These are phyloP conservation scores for Mortierella sp. DNA, from an alignment of 371 early-diverging fungal species.

Conservation along the genomic window DNA sequence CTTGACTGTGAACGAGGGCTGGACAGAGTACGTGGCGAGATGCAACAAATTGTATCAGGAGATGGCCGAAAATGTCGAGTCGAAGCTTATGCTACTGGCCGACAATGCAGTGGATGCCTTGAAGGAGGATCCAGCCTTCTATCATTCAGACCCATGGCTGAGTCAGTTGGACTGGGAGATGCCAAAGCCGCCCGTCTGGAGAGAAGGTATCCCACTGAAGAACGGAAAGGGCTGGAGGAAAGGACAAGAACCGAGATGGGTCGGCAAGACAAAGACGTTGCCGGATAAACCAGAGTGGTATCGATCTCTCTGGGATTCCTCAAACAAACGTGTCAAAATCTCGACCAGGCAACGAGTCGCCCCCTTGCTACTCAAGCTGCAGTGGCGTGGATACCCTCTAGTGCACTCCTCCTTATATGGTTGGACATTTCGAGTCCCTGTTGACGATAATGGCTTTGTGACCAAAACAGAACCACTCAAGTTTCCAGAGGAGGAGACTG, in stretches of 20 bases:
- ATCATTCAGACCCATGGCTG: constrained; percentile 84
- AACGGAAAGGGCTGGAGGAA: constrained; percentile 58
- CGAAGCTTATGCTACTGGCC: constrained; percentile 72
- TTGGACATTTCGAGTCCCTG: constrained; percentile 87
- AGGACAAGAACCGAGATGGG: constrained; percentile 59
- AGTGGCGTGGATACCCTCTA: constrained; percentile 89
- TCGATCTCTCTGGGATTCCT: constrained; percentile 78
- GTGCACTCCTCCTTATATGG: constrained; percentile 73
- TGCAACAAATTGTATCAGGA: constrained; percentile 70
- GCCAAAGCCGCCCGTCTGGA: constrained; percentile 59
- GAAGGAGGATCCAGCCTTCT: constrained; percentile 44
- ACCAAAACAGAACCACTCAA: constrained; percentile 26
- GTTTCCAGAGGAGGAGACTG: constrained; percentile 33
- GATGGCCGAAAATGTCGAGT: constrained; percentile 66
- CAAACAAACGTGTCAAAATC: constrained; percentile 66
- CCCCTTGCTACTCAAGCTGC: constrained; percentile 85
- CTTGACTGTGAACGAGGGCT: constrained; percentile 82
- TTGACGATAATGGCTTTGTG: constrained; percentile 25
- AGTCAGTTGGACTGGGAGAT: constrained; percentile 86
- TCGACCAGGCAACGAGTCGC: constrained; percentile 80
- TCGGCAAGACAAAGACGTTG: constrained; percentile 52
- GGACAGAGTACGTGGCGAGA: constrained; percentile 74
- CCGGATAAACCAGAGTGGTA: constrained; percentile 92
- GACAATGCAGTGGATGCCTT: constrained; percentile 69
- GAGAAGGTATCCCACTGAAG: constrained; percentile 32